These are phyloP conservation scores for Bryoerythrophyllum caledonicum DNA, from an alignment of 225 moss, liverwort and hornwort species.

Conservation along the genomic window DNA sequence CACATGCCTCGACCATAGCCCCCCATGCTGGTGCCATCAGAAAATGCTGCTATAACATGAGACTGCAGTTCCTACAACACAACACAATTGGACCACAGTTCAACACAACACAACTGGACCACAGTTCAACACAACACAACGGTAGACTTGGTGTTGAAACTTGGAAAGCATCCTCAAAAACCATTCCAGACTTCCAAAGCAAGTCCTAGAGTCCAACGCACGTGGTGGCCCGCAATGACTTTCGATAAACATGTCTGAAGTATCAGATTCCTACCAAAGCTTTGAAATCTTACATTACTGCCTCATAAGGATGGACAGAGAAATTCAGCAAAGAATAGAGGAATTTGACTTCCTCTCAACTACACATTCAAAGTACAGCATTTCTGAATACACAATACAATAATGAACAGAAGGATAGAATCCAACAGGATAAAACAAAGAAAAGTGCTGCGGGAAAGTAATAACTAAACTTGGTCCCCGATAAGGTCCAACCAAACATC, in stretches of 20 bases:
- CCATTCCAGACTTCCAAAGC: neutral
- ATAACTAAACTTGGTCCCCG: neutral
- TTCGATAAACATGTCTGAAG: neutral
- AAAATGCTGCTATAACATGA: constrained; percentile 24
- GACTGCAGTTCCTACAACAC: constrained; percentile 29
- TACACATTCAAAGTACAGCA: neutral
- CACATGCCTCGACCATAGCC: constrained; percentile 50
- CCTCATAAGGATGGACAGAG: neutral
- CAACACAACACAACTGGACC: too few species aligned
- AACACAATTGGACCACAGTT: too few species aligned
- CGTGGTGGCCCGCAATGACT: constrained; percentile 5
- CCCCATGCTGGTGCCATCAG: constrained; percentile 57
- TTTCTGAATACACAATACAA: neutral
- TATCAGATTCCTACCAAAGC: neutral
- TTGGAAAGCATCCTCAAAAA: neutral
- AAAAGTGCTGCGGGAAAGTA: neutral
- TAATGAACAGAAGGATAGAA: neutral
- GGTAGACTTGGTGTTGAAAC: too few species aligned
- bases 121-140: too few species aligned
- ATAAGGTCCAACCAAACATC: constrained; percentile 5
- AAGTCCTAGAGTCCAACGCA: neutral
- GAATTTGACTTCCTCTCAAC: constrained; percentile 5
- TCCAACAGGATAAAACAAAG: neutral
- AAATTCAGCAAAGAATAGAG: neutral
- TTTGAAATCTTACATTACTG: neutral